These are phyloP conservation scores for Exophiala spinifera DNA, from an alignment of 2,329 filamentous ascomycete species.

Conservation along the genomic window DNA sequence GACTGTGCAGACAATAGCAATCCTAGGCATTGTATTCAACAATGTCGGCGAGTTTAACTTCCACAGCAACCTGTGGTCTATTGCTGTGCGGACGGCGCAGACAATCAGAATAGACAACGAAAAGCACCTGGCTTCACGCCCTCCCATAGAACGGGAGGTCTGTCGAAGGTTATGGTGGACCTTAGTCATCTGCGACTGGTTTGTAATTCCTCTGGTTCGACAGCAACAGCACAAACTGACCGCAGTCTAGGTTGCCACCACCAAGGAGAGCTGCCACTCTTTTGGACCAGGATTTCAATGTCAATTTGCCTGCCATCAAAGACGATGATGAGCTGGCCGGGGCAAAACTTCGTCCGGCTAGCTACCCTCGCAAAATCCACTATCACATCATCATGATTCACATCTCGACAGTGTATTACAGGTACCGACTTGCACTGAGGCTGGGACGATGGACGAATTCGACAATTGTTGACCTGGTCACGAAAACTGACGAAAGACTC, in stretches of 20 bases:
- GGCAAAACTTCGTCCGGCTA: not conserved
- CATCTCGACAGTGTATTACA: not conserved
- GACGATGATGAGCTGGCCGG: not conserved
- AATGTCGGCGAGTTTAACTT: not conserved
- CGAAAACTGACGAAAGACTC: not conserved
- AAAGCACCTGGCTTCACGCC: not conserved
- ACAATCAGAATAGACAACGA: not conserved
- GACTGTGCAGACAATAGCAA: constrained; percentile 1
- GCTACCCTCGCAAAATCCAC: not conserved
- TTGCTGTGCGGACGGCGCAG: constrained; percentile 1
- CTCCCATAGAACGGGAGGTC: not conserved
- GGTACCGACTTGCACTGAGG: not conserved
- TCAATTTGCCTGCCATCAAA: not conserved
- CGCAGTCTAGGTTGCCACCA: not conserved
- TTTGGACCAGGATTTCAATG: not conserved
- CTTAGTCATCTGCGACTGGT: constrained; percentile 1
- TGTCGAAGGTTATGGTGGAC: constrained; percentile 5
- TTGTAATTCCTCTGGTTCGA: not conserved
- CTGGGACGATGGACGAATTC: not conserved
- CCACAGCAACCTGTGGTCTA: not conserved
- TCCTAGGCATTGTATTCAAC: constrained; percentile 1
- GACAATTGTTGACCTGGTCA: not conserved
- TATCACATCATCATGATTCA: constrained; percentile 4
- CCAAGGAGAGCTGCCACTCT: not conserved
- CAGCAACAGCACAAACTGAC: not conserved